phyloP scores from a whole-genome alignment of 441 rosid genomes.

The Gossypium trilobum region DNA sequence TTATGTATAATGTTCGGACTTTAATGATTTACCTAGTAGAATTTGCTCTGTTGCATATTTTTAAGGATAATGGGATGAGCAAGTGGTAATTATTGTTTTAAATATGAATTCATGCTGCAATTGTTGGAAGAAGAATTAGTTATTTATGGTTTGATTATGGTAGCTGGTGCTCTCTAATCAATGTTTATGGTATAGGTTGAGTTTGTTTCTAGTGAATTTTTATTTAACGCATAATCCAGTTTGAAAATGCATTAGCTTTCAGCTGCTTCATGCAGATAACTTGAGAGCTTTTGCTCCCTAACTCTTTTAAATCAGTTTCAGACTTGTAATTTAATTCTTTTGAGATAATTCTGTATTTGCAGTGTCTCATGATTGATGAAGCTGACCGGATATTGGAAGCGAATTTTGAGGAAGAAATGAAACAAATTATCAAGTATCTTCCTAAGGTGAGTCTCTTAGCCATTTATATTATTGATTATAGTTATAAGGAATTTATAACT shows the following conservation, averaged over 20 bases:
- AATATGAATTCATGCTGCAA: not conserved
- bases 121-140: not conserved
- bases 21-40: not conserved
- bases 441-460: constrained; percentile 57
- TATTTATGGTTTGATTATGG: not conserved
- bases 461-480: not conserved
- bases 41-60: not conserved
- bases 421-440: constrained; percentile 69
- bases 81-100: not conserved
- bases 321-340: not conserved
- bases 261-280: not conserved
- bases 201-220: not conserved
- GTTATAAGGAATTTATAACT: not conserved
- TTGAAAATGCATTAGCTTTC: not conserved
- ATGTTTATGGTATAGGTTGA: not conserved
- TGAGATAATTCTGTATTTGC: constrained; percentile 20
- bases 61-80: not conserved
- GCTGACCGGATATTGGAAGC: constrained; percentile 95
- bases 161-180: not conserved
- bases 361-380: constrained; percentile 90
- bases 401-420: constrained; percentile 96
- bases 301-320: not conserved
- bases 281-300: not conserved
- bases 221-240: not conserved
- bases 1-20: not conserved